Conservation (phyloP, 2,329 filamentous ascomycete species). For the Colletotrichum cereale region DNA sequence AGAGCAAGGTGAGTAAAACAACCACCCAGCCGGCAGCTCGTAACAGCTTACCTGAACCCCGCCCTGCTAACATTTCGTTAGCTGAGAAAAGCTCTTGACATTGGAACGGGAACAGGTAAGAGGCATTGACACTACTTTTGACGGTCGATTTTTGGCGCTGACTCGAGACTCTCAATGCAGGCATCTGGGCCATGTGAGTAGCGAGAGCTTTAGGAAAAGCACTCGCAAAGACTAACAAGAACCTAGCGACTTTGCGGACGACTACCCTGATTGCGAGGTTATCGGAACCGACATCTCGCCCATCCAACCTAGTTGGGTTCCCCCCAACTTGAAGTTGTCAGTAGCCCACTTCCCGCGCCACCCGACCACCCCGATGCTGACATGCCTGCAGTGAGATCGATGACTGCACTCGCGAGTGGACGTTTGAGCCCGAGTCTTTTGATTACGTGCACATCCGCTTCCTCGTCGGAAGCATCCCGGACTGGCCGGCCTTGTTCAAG, state of each 20-base stretch:
- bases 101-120: conserved; percentile 63
- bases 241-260: conserved; percentile 60
- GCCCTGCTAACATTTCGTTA: neutral
- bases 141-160: neutral
- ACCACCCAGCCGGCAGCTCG: too few species aligned
- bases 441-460: conserved; percentile 71
- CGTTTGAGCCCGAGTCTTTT: conserved; percentile 59
- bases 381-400: conserved; percentile 61
- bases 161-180: conserved; percentile 1
- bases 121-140: neutral
- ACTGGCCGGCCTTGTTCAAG: conserved; percentile 64
- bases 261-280: conserved; percentile 58
- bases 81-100: conserved; percentile 53
- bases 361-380: conserved; percentile 58
- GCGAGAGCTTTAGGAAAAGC: too few species aligned
- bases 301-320: conserved; percentile 68
- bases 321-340: conserved; percentile 64
- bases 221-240: neutral
- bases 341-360: neutral
- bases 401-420: conserved; percentile 67
- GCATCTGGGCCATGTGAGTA: conserved; percentile 38
- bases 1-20: conserved; percentile 45
- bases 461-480: conserved; percentile 64
- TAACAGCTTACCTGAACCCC: too few species aligned
- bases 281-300: conserved; percentile 70